phyloP scores from a whole-genome alignment of 352 stramenopile genomes.

The Pythium plurisporium region DNA sequence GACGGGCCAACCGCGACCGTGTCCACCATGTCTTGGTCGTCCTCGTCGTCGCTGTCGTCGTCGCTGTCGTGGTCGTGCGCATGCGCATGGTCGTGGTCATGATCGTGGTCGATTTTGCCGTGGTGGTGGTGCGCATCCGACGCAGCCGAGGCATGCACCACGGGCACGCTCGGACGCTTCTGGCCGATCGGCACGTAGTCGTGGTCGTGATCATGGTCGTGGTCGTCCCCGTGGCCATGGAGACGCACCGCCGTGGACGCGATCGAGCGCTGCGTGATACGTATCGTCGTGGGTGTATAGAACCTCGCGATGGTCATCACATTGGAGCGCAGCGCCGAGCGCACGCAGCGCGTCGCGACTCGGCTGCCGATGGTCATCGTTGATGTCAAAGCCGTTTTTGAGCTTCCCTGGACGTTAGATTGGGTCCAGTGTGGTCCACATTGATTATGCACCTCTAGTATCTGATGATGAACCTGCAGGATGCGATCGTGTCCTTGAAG shows the following conservation, averaged over 20 bases:
- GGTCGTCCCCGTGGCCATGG: slow-evolving; percentile 13
- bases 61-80: slow-evolving; percentile 8
- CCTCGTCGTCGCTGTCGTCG: slow-evolving; percentile 40
- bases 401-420: too few relatives aligned
- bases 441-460: neutral
- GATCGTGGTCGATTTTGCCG: slow-evolving; percentile 20
- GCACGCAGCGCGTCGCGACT: slow-evolving; percentile 9
- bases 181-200: slow-evolving; percentile 38
- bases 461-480: neutral
- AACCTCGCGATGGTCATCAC: too few relatives aligned
- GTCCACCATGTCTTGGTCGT: slow-evolving; percentile 92
- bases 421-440: neutral
- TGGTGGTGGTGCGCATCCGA: slow-evolving; percentile 18
- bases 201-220: slow-evolving; percentile 19
- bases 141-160: neutral
- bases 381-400: too few relatives aligned
- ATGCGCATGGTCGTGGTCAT: slow-evolving; percentile 15
- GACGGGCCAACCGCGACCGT: slow-evolving; percentile 91
- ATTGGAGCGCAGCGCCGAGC: neutral
- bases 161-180: neutral
- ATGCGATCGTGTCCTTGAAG: slow-evolving; percentile 18
- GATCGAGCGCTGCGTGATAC: slow-evolving; percentile 19
- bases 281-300: neutral
- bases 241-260: slow-evolving; percentile 24
- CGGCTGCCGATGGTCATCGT: slow-evolving; percentile 9